Percentiles rank a stretch among this genome's conserved stretches.
Conservation (phyloP, 257 asterid genomes). For the Fraxinus americana region DNA sequence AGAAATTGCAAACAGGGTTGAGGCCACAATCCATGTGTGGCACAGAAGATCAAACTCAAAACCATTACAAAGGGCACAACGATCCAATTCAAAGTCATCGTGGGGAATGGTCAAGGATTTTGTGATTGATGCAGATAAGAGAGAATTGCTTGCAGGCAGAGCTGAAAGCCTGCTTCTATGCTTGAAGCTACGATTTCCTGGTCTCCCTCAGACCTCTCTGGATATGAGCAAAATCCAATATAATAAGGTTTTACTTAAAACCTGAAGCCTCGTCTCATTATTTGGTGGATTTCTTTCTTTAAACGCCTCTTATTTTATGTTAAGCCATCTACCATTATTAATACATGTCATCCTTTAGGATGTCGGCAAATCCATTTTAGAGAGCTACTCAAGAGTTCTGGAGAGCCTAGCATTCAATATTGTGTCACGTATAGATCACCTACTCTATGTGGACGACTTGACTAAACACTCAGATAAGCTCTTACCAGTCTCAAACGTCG, state of each 20-base stretch:
- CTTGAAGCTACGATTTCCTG: slow-evolving; percentile 71
- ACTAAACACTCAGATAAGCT: slow-evolving; percentile 68
- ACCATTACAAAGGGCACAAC: slow-evolving; percentile 35
- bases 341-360: slow-evolving; percentile 43
- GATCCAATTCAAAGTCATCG: slow-evolving; percentile 66
- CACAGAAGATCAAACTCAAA: slow-evolving; percentile 49
- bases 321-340: not conserved
- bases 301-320: not conserved
- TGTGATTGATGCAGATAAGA: slow-evolving; percentile 60
- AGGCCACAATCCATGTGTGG: slow-evolving; percentile 65
- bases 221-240: slow-evolving; percentile 79
- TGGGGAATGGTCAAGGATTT: slow-evolving; percentile 84
- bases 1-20: slow-evolving; percentile 75
- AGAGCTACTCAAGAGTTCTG: slow-evolving; percentile 82
- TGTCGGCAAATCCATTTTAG: slow-evolving; percentile 77
- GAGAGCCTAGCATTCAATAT: slow-evolving; percentile 87
- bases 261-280: not conserved
- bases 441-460: slow-evolving; percentile 72
- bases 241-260: slow-evolving; percentile 55
- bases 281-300: slow-evolving; percentile 3
- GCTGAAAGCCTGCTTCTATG: slow-evolving; percentile 72
- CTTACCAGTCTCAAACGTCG: slow-evolving; percentile 57
- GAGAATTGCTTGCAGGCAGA: slow-evolving; percentile 59
- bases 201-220: slow-evolving; percentile 78
- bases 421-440: slow-evolving; percentile 70